phyloP scores from a whole-genome alignment of 1,284 basidiomycete genomes.

The Coniferiporia sulphurascens region DNA sequence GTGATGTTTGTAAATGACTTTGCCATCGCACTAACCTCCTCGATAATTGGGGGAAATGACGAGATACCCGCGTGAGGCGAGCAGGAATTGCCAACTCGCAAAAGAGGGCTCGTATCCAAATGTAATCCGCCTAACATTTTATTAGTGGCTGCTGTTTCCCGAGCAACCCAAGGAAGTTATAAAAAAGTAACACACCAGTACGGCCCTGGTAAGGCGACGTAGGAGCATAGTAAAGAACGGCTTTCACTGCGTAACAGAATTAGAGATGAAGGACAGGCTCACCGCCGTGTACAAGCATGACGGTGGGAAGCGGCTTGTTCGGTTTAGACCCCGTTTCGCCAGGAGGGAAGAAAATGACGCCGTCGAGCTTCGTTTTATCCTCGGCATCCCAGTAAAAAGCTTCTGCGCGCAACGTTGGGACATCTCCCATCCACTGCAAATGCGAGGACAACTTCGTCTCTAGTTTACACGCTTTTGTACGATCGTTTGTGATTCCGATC shows the following conservation, averaged over 20 bases:
- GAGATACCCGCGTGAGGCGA: slow-evolving; percentile 20
- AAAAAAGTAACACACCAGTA: slow-evolving; percentile 4
- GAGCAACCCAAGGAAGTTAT: neutral
- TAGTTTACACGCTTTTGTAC: neutral
- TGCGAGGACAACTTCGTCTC: slow-evolving; percentile 21
- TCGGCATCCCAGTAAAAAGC: slow-evolving; percentile 16
- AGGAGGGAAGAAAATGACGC: slow-evolving; percentile 16
- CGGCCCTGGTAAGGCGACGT: neutral
- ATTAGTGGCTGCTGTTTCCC: neutral
- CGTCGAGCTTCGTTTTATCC: slow-evolving; percentile 18
- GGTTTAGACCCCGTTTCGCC: neutral
- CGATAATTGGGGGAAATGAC: slow-evolving; percentile 21
- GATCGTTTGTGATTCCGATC: slow-evolving; percentile 8
- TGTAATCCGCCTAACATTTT: neutral
- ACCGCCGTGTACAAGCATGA: slow-evolving; percentile 22
- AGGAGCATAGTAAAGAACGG: neutral
- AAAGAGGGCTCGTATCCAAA: slow-evolving; percentile 12
- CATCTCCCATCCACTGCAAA: slow-evolving; percentile 14
- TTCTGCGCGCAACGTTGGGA: neutral
- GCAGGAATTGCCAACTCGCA: slow-evolving; percentile 5
- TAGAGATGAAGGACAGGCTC: neutral
- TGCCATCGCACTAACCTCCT: slow-evolving; percentile 15
- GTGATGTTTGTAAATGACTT: neutral
- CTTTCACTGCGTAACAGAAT: no score
- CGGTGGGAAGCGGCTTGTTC: slow-evolving; percentile 13